Percentiles rank a stretch among this genome's conserved stretches.
Evolutionary conservation across 2,329 filamentous ascomycete genomes (phyloP).

Genomic region (Aspergillus sclerotialis): DNA sequence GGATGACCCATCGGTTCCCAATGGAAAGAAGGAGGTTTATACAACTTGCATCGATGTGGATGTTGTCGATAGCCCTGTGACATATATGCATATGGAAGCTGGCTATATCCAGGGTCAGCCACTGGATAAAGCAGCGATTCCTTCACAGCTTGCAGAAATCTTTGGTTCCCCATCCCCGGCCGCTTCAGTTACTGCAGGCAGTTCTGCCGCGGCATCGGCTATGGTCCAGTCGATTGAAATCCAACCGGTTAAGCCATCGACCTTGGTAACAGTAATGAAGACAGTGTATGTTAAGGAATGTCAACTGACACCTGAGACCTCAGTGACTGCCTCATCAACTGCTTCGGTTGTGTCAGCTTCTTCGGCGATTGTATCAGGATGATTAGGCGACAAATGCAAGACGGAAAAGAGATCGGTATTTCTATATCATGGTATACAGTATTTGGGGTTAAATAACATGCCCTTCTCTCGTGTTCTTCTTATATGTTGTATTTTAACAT

Average conservation of each 20-base stretch:
- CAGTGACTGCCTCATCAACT: too few species aligned
- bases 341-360: too few species aligned
- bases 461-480: too few species aligned
- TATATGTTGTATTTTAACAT: too few species aligned
- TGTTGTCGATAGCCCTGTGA: slow-evolving; percentile 22
- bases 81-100: slow-evolving; percentile 6
- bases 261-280: slow-evolving; percentile 18
- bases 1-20: slow-evolving; percentile 27
- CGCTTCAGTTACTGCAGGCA: background rate
- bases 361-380: too few species aligned
- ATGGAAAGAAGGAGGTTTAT: slow-evolving; percentile 41
- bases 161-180: slow-evolving; percentile 3
- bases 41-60: slow-evolving; percentile 46
- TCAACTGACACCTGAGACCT: background rate
- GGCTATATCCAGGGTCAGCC: slow-evolving; percentile 27
- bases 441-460: too few species aligned
- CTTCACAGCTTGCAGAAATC: slow-evolving; percentile 30
- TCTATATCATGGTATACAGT: too few species aligned
- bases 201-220: slow-evolving; percentile 1
- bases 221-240: background rate
- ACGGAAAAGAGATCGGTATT: too few species aligned
- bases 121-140: slow-evolving; percentile 32
- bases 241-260: background rate
- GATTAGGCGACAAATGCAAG: too few species aligned
- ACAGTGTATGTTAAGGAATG: slow-evolving; percentile 8